phyloP scores from a whole-genome alignment of 1,284 basidiomycete genomes.

The Heliocybe sulcata region DNA sequence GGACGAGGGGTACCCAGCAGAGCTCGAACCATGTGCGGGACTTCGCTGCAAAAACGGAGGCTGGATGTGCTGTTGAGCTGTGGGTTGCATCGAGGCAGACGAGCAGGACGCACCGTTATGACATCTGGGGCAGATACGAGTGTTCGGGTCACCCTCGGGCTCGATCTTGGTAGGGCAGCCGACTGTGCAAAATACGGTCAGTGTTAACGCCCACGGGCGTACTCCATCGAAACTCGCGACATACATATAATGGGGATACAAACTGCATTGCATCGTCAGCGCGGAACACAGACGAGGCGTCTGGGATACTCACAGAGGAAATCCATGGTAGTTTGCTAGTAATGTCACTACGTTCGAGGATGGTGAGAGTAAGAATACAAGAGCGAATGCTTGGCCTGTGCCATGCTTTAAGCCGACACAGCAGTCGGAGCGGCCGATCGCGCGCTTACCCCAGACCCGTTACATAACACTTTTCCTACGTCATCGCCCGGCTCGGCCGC shows the following conservation, averaged over 20 bases:
- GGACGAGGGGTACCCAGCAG: constrained; percentile 43
- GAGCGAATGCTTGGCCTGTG: not conserved
- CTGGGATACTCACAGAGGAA: constrained; percentile 24
- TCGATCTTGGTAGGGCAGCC: constrained; percentile 41
- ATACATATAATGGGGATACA: constrained; percentile 40
- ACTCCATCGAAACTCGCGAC: constrained; percentile 13
- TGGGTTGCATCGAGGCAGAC: not conserved
- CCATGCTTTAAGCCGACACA: not conserved
- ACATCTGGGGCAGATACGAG: constrained; percentile 41
- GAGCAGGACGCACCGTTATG: constrained; percentile 30
- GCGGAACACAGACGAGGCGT: not conserved
- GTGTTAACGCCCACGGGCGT: constrained; percentile 6
- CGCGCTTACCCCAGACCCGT: not conserved
- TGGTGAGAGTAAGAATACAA: not conserved
- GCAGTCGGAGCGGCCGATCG: not conserved
- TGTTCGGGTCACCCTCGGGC: constrained; percentile 30
- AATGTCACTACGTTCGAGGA: too few species aligned
- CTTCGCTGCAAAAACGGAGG: constrained; percentile 37
- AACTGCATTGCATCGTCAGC: constrained; percentile 21
- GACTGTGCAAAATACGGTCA: constrained; percentile 25
- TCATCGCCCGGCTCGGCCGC: not conserved
- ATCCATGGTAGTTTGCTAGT: constrained; percentile 22
- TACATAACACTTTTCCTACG: not conserved
- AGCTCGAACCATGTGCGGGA: constrained; percentile 46
- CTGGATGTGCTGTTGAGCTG: constrained; percentile 16